phyloP scores from a whole-genome alignment of 805 yeast genomes.

The Debaryomyces maramus region DNA sequence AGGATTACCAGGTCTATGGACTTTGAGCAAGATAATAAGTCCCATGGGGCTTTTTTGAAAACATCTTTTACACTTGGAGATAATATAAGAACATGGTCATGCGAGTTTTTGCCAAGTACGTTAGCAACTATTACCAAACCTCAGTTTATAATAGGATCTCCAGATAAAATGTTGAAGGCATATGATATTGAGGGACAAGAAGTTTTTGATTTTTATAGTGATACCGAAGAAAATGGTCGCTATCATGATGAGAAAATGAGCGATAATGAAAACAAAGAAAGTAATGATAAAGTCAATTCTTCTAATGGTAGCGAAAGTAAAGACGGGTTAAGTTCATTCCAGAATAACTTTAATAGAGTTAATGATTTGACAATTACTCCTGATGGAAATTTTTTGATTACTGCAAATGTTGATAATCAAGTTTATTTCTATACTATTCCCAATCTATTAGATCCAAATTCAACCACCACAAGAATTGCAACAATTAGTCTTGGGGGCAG shows the following conservation, averaged over 20 bases:
- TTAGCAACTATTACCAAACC: constrained; percentile 24
- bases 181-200: constrained; percentile 40
- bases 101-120: constrained; percentile 64
- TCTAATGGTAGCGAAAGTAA: constrained; percentile 3
- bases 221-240: constrained; percentile 20
- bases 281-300: constrained; percentile 3
- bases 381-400: constrained; percentile 60
- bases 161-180: constrained; percentile 58
- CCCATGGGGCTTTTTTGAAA: constrained; percentile 16
- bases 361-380: constrained; percentile 69
- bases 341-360: constrained; percentile 46
- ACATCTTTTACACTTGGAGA: constrained; percentile 43
- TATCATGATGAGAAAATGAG: constrained; percentile 15
- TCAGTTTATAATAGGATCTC: constrained; percentile 70
- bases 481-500: constrained; percentile 54
- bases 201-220: constrained; percentile 43
- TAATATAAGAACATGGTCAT: constrained; percentile 42
- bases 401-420: constrained; percentile 63
- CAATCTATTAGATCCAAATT: constrained; percentile 28
- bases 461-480: constrained; percentile 39
- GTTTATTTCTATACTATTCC: constrained; percentile 61
- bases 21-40: constrained; percentile 9
- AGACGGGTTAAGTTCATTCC: constrained; percentile 8
- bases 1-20: constrained; percentile 29
- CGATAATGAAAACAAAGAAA: constrained; percentile 10